Evolutionary conservation across 75 land plant genomes (phyloP).

Genomic region (Azolla pinnata): DNA sequence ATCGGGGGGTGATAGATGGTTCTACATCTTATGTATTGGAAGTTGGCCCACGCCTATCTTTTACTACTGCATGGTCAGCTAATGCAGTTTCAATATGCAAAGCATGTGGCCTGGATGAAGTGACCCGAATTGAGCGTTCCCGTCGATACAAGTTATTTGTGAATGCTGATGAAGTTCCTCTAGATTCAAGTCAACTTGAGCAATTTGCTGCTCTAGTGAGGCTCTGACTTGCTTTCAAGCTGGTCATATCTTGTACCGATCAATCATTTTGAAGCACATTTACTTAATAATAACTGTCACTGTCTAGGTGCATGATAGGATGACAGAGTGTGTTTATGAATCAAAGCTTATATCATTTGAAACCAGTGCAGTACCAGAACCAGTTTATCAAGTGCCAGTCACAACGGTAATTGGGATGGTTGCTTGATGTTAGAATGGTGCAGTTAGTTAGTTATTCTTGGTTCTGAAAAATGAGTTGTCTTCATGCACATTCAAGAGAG

Average conservation of each 20-base stretch:
- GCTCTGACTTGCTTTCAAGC: too few species aligned
- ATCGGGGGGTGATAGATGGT: too few species aligned
- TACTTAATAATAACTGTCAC: too few species aligned
- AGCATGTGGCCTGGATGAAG: constrained; percentile 65
- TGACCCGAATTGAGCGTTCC: constrained; percentile 75
- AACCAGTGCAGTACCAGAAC: constrained; percentile 58
- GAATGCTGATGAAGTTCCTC: constrained; percentile 24
- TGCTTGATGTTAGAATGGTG: background rate
- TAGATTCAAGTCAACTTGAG: constrained; percentile 45
- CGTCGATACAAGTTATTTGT: constrained; percentile 66
- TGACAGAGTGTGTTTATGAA: constrained; percentile 83
- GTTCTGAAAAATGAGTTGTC: too few species aligned
- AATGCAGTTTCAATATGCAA: constrained; percentile 91
- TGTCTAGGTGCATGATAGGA: constrained; percentile 91
- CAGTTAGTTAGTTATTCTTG: background rate
- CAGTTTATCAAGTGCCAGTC: constrained; percentile 56
- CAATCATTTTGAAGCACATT: too few species aligned
- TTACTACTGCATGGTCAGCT: constrained; percentile 95
- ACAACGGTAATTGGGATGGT: constrained; percentile 29
- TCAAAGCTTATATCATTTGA: constrained; percentile 56
- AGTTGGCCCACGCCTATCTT: constrained; percentile 91
- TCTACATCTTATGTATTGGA: constrained; percentile 46
- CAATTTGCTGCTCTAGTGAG: constrained; percentile 63
- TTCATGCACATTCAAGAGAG: too few species aligned
- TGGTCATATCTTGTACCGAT: too few species aligned